Base-by-base conservation (phyloP, 345 rosid species). In the Brassica nigra region DNA sequence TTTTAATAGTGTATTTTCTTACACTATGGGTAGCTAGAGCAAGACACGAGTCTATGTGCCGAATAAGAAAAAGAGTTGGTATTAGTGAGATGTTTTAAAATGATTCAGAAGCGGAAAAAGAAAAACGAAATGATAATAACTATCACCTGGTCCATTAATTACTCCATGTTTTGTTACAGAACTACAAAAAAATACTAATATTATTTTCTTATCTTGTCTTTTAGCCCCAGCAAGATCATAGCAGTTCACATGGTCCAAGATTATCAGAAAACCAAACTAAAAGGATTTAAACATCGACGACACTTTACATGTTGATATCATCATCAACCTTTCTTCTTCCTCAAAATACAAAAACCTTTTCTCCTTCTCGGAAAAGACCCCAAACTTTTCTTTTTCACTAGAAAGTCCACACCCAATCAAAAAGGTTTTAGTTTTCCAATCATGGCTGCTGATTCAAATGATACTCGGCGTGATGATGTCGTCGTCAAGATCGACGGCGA, bases 371-470 rank as follows among this genome's bases (percentile, higher is more conserved):
- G 3, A 64, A 66, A 20, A 20, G 3, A 33, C 4, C 29, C 31
- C 2, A 23, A 27, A 54, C 61, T 67, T 68, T 61, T 27, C 47
- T 54, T 11, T 14, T 16, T 58, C 34, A 33, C 78, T 61, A 37
- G n/a, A 73, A 37, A 54, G 23, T 16, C 20, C 58, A 52, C 15
- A 49, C 16, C 16, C 55, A 47, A 54, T 66, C 27, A 20, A 8
- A 61, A 61, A 42, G 8, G 20, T 14, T 66, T 58, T 0, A 8
- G 15, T 5, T 6, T 16, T 12, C 15, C 16, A 47, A 20, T 5
- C 69, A 86, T 87, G 91, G 82, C 87, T 12, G 74, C 68, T 68
- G 84, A 83, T 66, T 81, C 87, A 4, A 34, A 74, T 78, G 87
- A 84, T 66, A 70, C 63, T 62, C 78, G 77, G 67, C 86, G 88